Percentiles rank a stretch among this genome's conserved stretches.
Conservation (phyloP, 257 asterid genomes). For the Ophiorrhiza pumila region DNA sequence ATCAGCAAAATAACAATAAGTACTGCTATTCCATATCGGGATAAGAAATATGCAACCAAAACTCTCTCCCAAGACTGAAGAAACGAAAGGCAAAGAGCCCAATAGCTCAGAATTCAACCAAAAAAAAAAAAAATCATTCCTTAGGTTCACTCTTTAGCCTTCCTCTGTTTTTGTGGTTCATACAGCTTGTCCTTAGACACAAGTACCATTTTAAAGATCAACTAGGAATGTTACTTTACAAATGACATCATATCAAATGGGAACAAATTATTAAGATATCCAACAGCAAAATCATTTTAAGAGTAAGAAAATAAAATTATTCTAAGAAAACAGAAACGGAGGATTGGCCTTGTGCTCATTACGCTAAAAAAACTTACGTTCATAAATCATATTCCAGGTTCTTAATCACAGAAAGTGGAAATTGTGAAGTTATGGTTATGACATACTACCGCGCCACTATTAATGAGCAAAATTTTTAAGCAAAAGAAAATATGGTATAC, state of each 20-base stretch:
- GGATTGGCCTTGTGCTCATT: not conserved
- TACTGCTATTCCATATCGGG: not conserved
- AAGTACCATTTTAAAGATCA: not conserved
- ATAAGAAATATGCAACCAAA: not conserved
- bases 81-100: not conserved
- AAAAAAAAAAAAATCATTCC: not conserved
- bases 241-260: not conserved
- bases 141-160: not conserved
- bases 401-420: not conserved
- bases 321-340: not conserved
- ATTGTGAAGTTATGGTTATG: not conserved
- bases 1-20: conserved; percentile 6
- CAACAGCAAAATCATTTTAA: not conserved
- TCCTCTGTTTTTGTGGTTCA: not conserved
- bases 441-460: not conserved
- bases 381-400: not conserved
- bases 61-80: not conserved
- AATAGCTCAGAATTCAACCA: not conserved
- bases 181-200: not conserved
- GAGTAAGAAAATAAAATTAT: not conserved
- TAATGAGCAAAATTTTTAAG: not conserved
- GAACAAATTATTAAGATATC: not conserved
- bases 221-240: not conserved
- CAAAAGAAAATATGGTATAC: not conserved
- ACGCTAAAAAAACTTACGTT: not conserved